Evolutionary conservation across 805 yeast species (phyloP).

Genomic region (Isabelozyma rhagii): DNA sequence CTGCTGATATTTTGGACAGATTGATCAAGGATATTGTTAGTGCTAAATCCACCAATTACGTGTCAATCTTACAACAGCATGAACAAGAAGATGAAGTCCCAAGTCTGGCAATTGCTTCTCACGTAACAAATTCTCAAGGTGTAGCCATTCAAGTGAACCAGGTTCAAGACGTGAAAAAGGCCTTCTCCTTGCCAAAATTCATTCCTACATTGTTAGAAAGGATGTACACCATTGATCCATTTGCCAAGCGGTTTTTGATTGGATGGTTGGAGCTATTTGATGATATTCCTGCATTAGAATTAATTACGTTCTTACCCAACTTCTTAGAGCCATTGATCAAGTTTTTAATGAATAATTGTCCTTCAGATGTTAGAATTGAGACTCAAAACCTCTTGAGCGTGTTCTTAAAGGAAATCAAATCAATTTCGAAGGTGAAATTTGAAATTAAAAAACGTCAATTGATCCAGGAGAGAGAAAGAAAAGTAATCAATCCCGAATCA

Average conservation of each 20-base stretch:
- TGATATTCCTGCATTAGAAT: conserved; percentile 87
- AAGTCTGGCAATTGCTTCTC: conserved; percentile 24
- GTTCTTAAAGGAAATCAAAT: conserved; percentile 74
- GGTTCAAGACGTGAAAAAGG: conserved; percentile 56
- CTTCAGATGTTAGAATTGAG: conserved; percentile 81
- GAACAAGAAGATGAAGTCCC: conserved; percentile 18
- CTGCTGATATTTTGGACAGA: conserved; percentile 89
- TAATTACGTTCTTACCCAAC: conserved; percentile 83
- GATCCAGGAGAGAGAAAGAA: conserved; percentile 8
- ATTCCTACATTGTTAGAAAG: conserved; percentile 90
- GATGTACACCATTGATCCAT: conserved; percentile 88
- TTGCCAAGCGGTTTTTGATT: conserved; percentile 84
- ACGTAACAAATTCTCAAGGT: conserved; percentile 54
- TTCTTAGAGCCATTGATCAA: conserved; percentile 80
- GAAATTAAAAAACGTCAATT: conserved; percentile 35
- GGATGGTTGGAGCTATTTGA: conserved; percentile 93
- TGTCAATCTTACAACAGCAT: conserved; percentile 61
- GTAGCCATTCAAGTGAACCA: conserved; percentile 59
- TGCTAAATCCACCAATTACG: conserved; percentile 87
- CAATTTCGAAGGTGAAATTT: conserved; percentile 67
- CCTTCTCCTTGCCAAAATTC: conserved; percentile 82
- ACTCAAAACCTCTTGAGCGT: conserved; percentile 75
- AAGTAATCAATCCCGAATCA: background rate
- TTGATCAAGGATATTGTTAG: conserved; percentile 91
- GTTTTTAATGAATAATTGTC: conserved; percentile 72